Evolutionary conservation across 352 stramenopile species (phyloP).

Genomic region (Globisporangium spinosum): DNA sequence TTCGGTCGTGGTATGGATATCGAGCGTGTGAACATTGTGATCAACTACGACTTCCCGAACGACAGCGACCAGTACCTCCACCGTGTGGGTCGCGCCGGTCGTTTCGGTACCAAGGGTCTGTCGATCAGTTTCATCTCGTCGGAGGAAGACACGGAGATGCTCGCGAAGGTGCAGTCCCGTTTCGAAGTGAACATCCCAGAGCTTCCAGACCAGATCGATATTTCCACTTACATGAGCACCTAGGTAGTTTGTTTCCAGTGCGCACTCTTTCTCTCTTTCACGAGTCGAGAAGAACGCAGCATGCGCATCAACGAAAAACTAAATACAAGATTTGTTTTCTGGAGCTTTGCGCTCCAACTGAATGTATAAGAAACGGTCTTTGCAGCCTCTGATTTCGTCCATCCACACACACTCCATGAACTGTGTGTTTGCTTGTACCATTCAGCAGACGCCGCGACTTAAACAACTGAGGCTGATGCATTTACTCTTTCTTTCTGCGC

Average conservation of each 20-base stretch:
- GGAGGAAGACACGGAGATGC: slow-evolving; percentile 96
- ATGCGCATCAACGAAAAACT: slow-evolving; percentile 4
- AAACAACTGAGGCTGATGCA: neutral
- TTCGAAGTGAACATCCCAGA: slow-evolving; percentile 99
- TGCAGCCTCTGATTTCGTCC: neutral
- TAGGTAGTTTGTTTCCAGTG: slow-evolving; percentile 29
- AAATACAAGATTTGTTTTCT: slow-evolving; percentile 11
- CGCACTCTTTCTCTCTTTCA: neutral
- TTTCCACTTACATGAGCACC: slow-evolving; percentile 97
- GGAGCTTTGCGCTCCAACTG: neutral
- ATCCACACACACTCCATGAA: neutral
- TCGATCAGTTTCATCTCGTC: slow-evolving; percentile 99
- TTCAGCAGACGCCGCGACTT: neutral
- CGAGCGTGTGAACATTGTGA: slow-evolving; percentile 99
- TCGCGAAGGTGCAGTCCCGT: slow-evolving; percentile 97
- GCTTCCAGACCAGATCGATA: slow-evolving; percentile 99
- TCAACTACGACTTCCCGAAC: slow-evolving; percentile 99
- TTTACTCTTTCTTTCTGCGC: slow-evolving; percentile 65
- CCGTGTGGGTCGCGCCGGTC: slow-evolving; percentile 96
- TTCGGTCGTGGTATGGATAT: slow-evolving; percentile 99
- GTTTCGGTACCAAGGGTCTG: slow-evolving; percentile 99
- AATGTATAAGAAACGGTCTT: slow-evolving; percentile 5
- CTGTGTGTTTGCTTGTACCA: neutral
- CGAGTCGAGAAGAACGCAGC: slow-evolving; percentile 2
- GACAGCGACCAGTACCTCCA: slow-evolving; percentile 99